These are phyloP conservation scores for Cyberlindnera mississippiensis DNA, from an alignment of 805 yeast genomes.

Conservation along the genomic window DNA sequence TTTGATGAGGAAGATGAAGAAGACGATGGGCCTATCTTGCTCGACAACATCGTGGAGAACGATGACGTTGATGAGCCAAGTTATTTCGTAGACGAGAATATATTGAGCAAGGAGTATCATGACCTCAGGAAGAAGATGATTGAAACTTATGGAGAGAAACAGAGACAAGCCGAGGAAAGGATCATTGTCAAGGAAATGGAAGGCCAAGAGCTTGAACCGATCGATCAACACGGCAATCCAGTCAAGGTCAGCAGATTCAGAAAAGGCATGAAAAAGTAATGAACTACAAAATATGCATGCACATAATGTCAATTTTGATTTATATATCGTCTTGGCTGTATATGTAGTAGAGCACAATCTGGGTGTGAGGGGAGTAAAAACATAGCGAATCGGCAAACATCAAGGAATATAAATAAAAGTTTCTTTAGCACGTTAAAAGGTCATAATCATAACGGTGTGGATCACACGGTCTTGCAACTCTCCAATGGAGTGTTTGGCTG, in stretches of 20 bases:
- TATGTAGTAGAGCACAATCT: not conserved
- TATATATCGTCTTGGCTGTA: too few relatives aligned
- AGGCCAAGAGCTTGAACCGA: constrained; percentile 60
- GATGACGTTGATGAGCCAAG: constrained; percentile 30
- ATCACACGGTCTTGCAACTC: not conserved
- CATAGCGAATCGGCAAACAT: not conserved
- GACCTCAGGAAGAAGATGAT: constrained; percentile 30
- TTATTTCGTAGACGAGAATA: constrained; percentile 26
- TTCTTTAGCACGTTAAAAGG: too few relatives aligned
- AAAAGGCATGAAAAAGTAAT: constrained; percentile 29
- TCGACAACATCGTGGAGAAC: constrained; percentile 40
- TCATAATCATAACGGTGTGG: not conserved
- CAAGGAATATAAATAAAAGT: not conserved
- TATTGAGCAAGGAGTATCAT: constrained; percentile 29
- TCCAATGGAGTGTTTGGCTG: constrained; percentile 19
- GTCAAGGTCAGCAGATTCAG: constrained; percentile 63
- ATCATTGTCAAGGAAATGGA: constrained; percentile 33
- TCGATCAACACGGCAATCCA: constrained; percentile 60
- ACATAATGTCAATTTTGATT: too few relatives aligned
- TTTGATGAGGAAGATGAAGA: constrained; percentile 30
- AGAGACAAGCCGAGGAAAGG: constrained; percentile 2
- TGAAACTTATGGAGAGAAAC: constrained; percentile 23
- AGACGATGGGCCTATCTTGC: constrained; percentile 36
- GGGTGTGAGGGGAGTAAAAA: not conserved
- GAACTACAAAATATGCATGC: too few relatives aligned